phyloP scores from a whole-genome alignment of 2,329 filamentous ascomycete species.

The Alternaria longipes region DNA sequence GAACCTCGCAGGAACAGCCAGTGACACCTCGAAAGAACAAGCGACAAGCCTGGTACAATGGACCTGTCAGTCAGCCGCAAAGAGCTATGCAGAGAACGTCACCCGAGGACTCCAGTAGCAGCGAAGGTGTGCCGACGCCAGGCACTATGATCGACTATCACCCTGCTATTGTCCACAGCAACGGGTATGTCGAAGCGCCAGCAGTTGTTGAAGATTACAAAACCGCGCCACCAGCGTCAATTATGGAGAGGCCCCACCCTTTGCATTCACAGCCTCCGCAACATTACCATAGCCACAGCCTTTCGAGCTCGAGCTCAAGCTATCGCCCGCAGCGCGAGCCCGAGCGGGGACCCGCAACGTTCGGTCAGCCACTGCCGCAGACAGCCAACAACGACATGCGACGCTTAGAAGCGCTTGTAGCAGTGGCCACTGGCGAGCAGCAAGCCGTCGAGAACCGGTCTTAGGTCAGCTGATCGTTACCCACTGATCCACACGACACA shows the following conservation, averaged over 20 bases:
- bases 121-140: constrained; percentile 64
- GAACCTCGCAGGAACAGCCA: constrained; percentile 51
- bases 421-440: constrained; percentile 69
- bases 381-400: constrained; percentile 60
- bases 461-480: constrained; percentile 9
- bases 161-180: constrained; percentile 62
- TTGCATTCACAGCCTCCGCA: constrained; percentile 40
- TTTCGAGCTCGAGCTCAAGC: constrained; percentile 37
- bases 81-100: constrained; percentile 59
- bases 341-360: constrained; percentile 40
- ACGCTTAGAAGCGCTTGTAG: constrained; percentile 70
- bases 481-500: not conserved
- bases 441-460: constrained; percentile 46
- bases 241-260: constrained; percentile 51
- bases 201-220: constrained; percentile 56
- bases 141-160: constrained; percentile 62
- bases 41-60: constrained; percentile 77
- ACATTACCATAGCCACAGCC: constrained; percentile 41
- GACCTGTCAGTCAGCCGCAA: constrained; percentile 51
- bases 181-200: constrained; percentile 58
- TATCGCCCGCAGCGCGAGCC: constrained; percentile 46
- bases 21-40: constrained; percentile 68
- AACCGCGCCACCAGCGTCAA: constrained; percentile 36
- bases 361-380: constrained; percentile 47
- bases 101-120: constrained; percentile 65